Evolutionary conservation across 768 basidiomycete species (phyloP).

Genomic region (Lepiota brunneoincarnata): DNA sequence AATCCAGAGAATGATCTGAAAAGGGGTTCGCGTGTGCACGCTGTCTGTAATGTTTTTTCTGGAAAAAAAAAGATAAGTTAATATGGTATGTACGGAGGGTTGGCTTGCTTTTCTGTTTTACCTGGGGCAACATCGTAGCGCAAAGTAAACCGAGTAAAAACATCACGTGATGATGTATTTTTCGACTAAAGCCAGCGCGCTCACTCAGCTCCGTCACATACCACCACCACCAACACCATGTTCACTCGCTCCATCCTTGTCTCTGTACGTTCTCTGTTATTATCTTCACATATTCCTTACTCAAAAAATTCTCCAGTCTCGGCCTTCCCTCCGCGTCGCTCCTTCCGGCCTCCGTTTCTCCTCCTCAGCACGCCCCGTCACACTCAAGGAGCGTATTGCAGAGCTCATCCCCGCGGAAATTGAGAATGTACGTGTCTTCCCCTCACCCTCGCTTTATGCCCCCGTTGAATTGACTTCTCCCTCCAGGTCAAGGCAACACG

Average conservation of each 20-base stretch:
- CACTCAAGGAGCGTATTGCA: slow-evolving; percentile 89
- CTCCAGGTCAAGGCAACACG: slow-evolving; percentile 78
- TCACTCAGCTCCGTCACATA: slow-evolving; percentile 15
- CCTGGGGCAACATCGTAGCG: slow-evolving; percentile 49
- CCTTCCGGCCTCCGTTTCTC: slow-evolving; percentile 55
- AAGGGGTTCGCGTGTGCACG: slow-evolving; percentile 85
- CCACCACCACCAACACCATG: slow-evolving; percentile 51
- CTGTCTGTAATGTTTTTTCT: slow-evolving; percentile 86
- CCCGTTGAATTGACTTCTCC: slow-evolving; percentile 12
- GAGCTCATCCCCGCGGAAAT: slow-evolving; percentile 91
- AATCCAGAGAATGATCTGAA: slow-evolving; percentile 85
- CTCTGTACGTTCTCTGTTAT: slow-evolving; percentile 28
- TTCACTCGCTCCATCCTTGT: slow-evolving; percentile 35
- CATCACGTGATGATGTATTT: slow-evolving; percentile 22
- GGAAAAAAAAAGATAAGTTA: slow-evolving; percentile 3
- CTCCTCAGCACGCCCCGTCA: slow-evolving; percentile 65
- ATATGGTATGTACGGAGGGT: not conserved
- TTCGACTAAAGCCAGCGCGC: slow-evolving; percentile 10
- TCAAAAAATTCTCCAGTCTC: slow-evolving; percentile 38
- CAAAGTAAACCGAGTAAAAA: slow-evolving; percentile 4
- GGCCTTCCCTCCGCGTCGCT: slow-evolving; percentile 42
- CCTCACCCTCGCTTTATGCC: not conserved
- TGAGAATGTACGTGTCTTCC: slow-evolving; percentile 51
- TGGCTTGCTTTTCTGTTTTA: slow-evolving; percentile 16
- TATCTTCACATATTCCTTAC: not conserved